Conservation (phyloP, 805 yeast genomes). For the Ogataea parapolymorpha region DNA sequence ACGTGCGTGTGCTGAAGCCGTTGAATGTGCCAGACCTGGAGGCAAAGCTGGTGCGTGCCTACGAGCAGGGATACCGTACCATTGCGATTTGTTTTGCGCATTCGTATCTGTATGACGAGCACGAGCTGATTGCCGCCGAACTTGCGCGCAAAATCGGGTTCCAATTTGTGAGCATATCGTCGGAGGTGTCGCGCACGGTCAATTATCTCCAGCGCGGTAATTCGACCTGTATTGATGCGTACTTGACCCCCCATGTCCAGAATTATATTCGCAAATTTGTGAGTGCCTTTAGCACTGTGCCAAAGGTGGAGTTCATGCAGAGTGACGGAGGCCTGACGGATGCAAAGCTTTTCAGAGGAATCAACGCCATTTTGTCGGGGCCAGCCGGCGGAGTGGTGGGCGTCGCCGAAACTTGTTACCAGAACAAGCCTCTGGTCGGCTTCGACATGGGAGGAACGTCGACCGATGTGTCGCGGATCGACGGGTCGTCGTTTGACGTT, state of each 20-base stretch:
- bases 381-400: conserved; percentile 65
- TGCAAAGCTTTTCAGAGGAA: conserved; percentile 48
- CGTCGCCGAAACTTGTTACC: conserved; percentile 44
- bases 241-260: conserved; percentile 39
- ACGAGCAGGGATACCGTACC: conserved; percentile 23
- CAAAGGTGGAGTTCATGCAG: conserved; percentile 51
- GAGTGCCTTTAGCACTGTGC: conserved; percentile 31
- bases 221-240: conserved; percentile 41
- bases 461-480: conserved; percentile 74
- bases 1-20: conserved; percentile 23
- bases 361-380: conserved; percentile 51
- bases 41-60: conserved; percentile 20
- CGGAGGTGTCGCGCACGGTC: conserved; percentile 36
- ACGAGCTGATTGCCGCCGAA: conserved; percentile 34
- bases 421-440: conserved; percentile 34
- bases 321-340: conserved; percentile 55
- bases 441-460: conserved; percentile 47
- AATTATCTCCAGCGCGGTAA: conserved; percentile 38
- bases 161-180: conserved; percentile 32
- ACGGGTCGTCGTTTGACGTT: conserved; percentile 44
- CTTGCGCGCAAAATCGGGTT: conserved; percentile 43
- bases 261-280: conserved; percentile 38
- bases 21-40: conserved; percentile 19
- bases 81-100: conserved; percentile 36
- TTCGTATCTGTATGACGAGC: conserved; percentile 36